Conservation (phyloP, 257 asterid species). For the Solanum pinnatisectum region DNA sequence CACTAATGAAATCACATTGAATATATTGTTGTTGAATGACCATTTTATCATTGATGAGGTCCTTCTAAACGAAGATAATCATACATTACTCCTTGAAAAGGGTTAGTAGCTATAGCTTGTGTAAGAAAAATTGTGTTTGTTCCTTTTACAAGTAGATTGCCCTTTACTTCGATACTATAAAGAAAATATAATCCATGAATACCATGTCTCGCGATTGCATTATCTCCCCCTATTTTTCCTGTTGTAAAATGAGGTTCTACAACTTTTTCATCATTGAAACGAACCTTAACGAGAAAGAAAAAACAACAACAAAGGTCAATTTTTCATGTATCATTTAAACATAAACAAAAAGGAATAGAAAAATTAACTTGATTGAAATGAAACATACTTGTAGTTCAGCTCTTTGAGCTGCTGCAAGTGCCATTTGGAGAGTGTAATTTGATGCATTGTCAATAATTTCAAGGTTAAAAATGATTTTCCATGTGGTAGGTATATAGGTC, state of each 20-base stretch:
- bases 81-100: conserved; percentile 36
- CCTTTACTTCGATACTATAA: conserved; percentile 15
- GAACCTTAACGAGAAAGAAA: conserved; percentile 16
- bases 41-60: conserved; percentile 3
- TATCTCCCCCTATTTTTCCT: conserved; percentile 39
- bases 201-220: conserved; percentile 55
- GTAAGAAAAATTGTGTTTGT: conserved; percentile 30
- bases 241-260: conserved; percentile 23
- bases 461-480: conserved; percentile 47
- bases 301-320: background rate
- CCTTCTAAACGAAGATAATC: conserved; percentile 44
- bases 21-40: background rate
- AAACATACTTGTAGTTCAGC: conserved; percentile 47
- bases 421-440: conserved; percentile 62
- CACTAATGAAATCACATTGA: background rate
- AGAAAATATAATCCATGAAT: conserved; percentile 9
- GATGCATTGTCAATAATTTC: background rate
- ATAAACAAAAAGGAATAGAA: too few relatives aligned
- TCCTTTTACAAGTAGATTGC: conserved; percentile 20
- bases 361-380: background rate
- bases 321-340: background rate
- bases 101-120: conserved; percentile 14
- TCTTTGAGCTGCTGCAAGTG: conserved; percentile 51
- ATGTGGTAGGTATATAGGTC: conserved; percentile 33
- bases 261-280: conserved; percentile 20